These are phyloP conservation scores for Erodium chrysanthum DNA, from an alignment of 441 rosid genomes.

Conservation along the genomic window DNA sequence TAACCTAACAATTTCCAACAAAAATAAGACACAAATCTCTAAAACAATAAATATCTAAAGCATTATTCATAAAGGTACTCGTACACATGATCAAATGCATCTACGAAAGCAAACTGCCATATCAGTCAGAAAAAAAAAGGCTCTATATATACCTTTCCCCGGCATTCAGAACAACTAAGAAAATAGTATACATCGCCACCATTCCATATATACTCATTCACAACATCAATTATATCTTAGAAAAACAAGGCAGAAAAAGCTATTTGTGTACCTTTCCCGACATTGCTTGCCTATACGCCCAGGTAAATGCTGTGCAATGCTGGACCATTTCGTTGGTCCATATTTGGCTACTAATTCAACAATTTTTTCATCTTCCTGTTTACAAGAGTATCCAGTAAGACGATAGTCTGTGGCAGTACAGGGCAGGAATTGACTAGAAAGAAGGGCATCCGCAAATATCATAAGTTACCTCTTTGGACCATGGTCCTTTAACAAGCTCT, in stretches of 20 bases:
- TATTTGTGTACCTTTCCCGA: conserved; percentile 61
- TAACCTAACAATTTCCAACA: background rate
- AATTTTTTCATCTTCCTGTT: conserved; percentile 82
- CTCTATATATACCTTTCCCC: background rate
- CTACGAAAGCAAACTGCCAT: no score
- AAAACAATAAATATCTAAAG: background rate
- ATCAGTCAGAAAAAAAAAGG: background rate
- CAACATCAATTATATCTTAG: background rate
- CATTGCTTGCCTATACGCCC: conserved; percentile 99
- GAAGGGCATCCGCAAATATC: background rate
- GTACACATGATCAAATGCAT: background rate
- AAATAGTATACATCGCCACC: background rate
- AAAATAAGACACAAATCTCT: background rate
- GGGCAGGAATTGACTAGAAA: background rate
- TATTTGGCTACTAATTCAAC: conserved; percentile 60
- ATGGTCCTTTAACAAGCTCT: conserved; percentile 95
- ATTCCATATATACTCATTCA: background rate
- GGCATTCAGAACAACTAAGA: background rate
- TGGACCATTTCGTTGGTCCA: conserved; percentile 97
- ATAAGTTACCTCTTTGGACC: conserved; percentile 86
- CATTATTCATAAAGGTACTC: background rate
- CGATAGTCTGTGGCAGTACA: background rate
- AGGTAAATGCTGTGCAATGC: conserved; percentile 81
- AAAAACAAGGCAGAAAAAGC: background rate
- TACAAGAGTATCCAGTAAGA: background rate